Conservation (phyloP, 108 stramenopile species). For the Cyclotella cryptica region DNA sequence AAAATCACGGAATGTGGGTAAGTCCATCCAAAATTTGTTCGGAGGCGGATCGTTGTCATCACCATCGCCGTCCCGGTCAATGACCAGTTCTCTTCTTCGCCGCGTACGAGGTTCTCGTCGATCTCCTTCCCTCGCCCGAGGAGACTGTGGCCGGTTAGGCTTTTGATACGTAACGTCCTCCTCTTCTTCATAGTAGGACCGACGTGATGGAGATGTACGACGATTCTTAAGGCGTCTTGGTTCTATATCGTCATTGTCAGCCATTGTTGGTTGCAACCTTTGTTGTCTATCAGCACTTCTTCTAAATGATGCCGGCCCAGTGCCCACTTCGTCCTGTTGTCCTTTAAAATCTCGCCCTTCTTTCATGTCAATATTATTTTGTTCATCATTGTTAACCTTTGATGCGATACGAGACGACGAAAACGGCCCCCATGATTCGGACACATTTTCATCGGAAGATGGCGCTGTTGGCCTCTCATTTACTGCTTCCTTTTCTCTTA, state of each 20-base stretch:
- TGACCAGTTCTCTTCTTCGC: constrained; percentile 45
- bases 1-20: constrained; percentile 76
- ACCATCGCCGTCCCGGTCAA: constrained; percentile 37
- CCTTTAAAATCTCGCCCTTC: neutral
- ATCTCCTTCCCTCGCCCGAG: neutral
- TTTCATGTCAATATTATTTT: neutral
- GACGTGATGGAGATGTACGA: neutral
- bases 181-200: neutral
- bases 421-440: constrained; percentile 36
- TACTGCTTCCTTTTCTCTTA: too few relatives aligned
- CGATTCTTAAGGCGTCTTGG: neutral
- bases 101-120: constrained; percentile 16
- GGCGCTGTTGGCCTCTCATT: neutral
- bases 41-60: constrained; percentile 49
- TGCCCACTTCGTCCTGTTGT: neutral
- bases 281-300: neutral
- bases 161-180: neutral
- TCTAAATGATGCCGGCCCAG: neutral
- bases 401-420: constrained; percentile 25
- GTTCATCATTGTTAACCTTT: neutral
- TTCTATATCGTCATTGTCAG: neutral
- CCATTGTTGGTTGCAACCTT: neutral
- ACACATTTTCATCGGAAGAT: constrained; percentile 7
- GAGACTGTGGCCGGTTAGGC: too few relatives aligned
- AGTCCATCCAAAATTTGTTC: constrained; percentile 76